Conservation (phyloP, 2,329 filamentous ascomycete species). For the Colletotrichum gigasporum region DNA sequence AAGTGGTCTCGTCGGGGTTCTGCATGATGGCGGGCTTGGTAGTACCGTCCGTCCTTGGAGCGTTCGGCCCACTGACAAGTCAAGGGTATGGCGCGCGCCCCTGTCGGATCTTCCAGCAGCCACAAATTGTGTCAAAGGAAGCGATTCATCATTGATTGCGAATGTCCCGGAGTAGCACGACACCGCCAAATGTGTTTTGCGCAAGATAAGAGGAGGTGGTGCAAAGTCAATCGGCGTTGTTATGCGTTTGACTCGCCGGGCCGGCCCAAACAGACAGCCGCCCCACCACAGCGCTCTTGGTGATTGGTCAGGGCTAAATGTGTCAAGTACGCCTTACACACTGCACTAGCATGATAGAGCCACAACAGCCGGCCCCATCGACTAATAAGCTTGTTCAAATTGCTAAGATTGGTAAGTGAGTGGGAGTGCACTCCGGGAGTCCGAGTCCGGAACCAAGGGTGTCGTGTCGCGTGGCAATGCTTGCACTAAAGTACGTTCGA, state of each 20-base stretch:
- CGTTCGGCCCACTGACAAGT: too few relatives aligned
- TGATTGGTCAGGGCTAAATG: constrained; percentile 7
- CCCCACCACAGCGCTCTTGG: not conserved
- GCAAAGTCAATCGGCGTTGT: not conserved
- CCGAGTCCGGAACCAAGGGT: not conserved
- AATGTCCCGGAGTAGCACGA: not conserved
- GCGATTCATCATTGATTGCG: not conserved
- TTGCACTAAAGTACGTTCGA: too few relatives aligned
- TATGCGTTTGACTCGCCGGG: not conserved
- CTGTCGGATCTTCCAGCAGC: not conserved
- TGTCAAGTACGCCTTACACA: constrained; percentile 29
- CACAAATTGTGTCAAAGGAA: not conserved
- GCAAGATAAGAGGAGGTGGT: constrained; percentile 1
- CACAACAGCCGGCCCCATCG: not conserved
- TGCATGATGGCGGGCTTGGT: not conserved
- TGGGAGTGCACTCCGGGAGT: too few relatives aligned
- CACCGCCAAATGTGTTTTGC: not conserved
- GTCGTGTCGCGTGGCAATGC: too few relatives aligned
- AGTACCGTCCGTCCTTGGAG: too few relatives aligned
- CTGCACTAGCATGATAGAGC: too few relatives aligned
- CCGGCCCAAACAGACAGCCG: not conserved
- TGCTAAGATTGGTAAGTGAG: too few relatives aligned
- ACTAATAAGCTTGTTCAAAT: not conserved
- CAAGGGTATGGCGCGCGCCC: not conserved
- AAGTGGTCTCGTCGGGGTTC: not conserved